Base-by-base conservation (phyloP, 2,329 filamentous ascomycete species). In the Coccinonectria pachysandricola region DNA sequence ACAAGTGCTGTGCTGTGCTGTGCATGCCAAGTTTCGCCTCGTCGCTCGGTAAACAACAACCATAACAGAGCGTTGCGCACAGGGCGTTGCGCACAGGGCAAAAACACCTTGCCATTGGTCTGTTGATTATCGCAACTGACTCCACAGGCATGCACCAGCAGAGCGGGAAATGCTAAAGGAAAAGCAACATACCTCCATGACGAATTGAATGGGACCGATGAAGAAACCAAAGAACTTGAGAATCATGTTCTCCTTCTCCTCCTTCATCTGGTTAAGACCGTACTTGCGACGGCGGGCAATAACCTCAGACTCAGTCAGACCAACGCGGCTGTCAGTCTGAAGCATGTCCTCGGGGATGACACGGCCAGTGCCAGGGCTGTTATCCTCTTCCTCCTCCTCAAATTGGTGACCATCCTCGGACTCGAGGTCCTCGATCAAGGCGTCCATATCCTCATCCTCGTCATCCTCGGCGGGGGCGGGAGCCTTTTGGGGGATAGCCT, bases 191-290 rank as follows among this genome's bases (percentile, higher is more conserved):
- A 79, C 79, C 75, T 88, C 82, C 85, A 93, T 93, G 53, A 93
- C 85, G 58, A 88, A 88, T 55, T 92, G 85, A 42, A 93, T 88
- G 13, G 86, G 86, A 41, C 86, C 86, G 30, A 91, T 65, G 56
- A 92, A 92, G 64, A 82, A 91, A 45, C 70, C 67, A 48, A 75
- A 57, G 58, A 93, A 92, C 65, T 92, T 91, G 48, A 91, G 68
- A 35, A 87, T 58, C 32, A 86, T 49, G 49, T 87, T 92, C 59
- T 86, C 79, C 61, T 85, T 86, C 64, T 88, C 81, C 60, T 92
- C 83, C 60, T 82, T 86, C 81, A 93, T 85, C 55, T 84, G 76
- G 55, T 94, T 93, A 50, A 82, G 65, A 54, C 85, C 85, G 53
- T 77, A 82, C 55, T 81, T 83, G 62, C 72, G 77, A 32, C 77